Conservation (phyloP, 2,329 filamentous ascomycete genomes). For the Pseudocercospora crystallina region DNA sequence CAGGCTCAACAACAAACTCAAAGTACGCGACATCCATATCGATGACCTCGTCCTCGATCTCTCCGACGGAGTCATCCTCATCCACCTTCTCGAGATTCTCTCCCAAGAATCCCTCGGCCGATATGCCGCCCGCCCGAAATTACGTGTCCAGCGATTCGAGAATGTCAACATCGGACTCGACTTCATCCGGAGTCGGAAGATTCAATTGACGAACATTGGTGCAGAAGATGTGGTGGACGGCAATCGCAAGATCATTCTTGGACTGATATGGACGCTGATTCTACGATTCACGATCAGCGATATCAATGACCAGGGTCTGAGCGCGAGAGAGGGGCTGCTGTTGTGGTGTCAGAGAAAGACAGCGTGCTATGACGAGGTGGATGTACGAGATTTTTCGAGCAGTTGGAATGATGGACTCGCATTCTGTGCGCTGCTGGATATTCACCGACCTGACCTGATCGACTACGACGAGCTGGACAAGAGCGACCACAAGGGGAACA, state of each 20-base stretch:
- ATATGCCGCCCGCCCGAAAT: constrained; percentile 93
- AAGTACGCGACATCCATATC: constrained; percentile 73
- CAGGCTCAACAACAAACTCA: constrained; percentile 92
- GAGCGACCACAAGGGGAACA: constrained; percentile 89
- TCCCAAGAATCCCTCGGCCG: constrained; percentile 91
- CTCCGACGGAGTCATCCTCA: constrained; percentile 90
- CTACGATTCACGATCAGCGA: constrained; percentile 97
- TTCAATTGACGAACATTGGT: constrained; percentile 98
- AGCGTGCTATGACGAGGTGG: constrained; percentile 95
- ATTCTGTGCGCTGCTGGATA: constrained; percentile 94
- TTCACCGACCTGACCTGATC: constrained; percentile 94
- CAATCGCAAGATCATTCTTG: constrained; percentile 95
- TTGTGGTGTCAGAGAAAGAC: constrained; percentile 99
- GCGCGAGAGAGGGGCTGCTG: constrained; percentile 90
- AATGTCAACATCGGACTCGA: constrained; percentile 95
- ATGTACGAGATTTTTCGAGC: constrained; percentile 88
- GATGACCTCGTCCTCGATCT: constrained; percentile 86
- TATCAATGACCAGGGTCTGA: constrained; percentile 97
- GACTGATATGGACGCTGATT: constrained; percentile 98
- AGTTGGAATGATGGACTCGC: constrained; percentile 98
- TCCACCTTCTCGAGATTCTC: constrained; percentile 95
- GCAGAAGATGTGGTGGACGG: constrained; percentile 98
- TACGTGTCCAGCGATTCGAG: constrained; percentile 95
- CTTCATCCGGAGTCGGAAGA: constrained; percentile 85
- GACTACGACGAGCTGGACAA: constrained; percentile 96